Base-by-base conservation (phyloP, 495 filamentous ascomycete species). In the Aspergillus olivimuriae region DNA sequence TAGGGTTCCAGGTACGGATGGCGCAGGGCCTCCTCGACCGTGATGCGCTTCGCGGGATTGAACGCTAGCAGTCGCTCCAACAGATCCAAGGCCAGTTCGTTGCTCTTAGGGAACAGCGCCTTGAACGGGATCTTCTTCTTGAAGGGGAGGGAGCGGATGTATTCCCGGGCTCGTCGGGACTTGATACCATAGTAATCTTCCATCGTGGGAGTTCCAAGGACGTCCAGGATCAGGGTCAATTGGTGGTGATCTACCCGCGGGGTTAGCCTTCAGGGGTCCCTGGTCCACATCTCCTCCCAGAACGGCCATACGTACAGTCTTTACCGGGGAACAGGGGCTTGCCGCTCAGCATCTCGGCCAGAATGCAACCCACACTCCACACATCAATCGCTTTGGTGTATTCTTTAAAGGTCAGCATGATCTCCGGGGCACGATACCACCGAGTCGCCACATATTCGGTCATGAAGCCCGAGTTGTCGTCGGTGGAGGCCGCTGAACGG, bases 181-280 rank as follows among this genome's bases (percentile, higher is more conserved):
- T 97, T 97, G 80, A 99, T 99, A 42, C 94, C 94, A 50, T 99
- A 99, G 76, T 99, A 99, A 57, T 99, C 94, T 63, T 99, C 94
- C 94, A 99, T 99, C 2, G 94, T 99, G 3, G 94, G 94, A 9
- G 94, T 99, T 43, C 94, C 94, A 43, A 99, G 85, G 10, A 99
- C 92, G 53, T 99, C 94, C 50, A 99, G 74, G 57, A 99, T 99
- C 31, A 99, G 76, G 14, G 94, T 99, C 55, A 99, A 75, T 66
- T 99, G 94, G 64, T 99, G 94, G 68, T 99, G 94, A 57, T 99
- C 90, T 96, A 22, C 14, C 20, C 17, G 1, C 17, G 1, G 8
- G 33, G 15, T 58, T 41, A 58, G 55, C 23, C 14, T 5, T 12
- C 15, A 18, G 6, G 3, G 14, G 26, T 28, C 19, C 6, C 36